Evolutionary conservation across 148 eudicot genomes (phyloP).

Genomic region (Diospyros kaki): DNA sequence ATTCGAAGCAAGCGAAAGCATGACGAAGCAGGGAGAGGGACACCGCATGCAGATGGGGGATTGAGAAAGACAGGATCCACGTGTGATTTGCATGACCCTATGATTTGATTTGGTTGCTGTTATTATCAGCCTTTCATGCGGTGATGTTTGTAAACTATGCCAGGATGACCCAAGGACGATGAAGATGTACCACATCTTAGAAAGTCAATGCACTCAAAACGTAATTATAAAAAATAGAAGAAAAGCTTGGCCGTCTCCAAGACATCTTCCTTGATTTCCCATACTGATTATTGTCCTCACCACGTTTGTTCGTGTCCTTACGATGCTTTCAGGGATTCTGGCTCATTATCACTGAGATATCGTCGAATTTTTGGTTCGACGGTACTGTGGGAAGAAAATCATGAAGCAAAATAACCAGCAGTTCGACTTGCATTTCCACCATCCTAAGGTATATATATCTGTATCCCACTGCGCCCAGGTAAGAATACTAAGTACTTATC

Average conservation of each 20-base stretch:
- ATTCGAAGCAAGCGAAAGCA: constrained; percentile 45
- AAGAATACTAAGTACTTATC: too few relatives aligned
- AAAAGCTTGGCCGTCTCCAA: constrained; percentile 17
- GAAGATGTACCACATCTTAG: constrained; percentile 5
- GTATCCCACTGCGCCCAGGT: too few relatives aligned
- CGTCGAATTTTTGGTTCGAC: background rate
- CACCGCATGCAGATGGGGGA: constrained; percentile 24
- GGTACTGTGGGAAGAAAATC: background rate
- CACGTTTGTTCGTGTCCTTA: constrained; percentile 2
- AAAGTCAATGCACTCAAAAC: constrained; percentile 31
- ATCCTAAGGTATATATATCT: too few relatives aligned
- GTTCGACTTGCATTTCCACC: too few relatives aligned
- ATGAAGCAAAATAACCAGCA: background rate
- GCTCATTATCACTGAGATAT: constrained; percentile 11
- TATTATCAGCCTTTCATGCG: background rate
- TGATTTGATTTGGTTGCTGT: background rate
- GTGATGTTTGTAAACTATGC: constrained; percentile 25
- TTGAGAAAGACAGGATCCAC: constrained; percentile 24
- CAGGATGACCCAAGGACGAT: constrained; percentile 21
- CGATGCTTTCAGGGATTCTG: constrained; percentile 12
- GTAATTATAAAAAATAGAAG: constrained; percentile 12
- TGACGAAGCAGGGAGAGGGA: constrained; percentile 42
- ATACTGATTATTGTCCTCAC: constrained; percentile 17
- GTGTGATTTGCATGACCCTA: constrained; percentile 16
- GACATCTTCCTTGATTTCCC: constrained; percentile 12